A percentile compares a stretch with the other conserved stretches of the same genome.
Conservation (phyloP, 306 rosid genomes). For the Cicer arietinum region DNA sequence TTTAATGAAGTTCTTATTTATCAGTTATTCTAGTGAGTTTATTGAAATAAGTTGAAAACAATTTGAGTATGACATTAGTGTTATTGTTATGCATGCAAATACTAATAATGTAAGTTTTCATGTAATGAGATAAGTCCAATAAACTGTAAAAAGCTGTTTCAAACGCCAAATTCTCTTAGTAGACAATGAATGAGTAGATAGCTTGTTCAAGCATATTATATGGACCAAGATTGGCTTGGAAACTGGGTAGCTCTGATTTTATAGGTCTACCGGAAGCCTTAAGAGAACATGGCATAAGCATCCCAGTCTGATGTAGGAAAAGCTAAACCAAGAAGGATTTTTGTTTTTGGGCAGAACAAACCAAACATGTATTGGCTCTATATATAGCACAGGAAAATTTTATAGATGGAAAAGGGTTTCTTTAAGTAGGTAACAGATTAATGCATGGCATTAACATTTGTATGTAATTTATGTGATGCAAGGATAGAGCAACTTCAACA, state of each 20-base stretch:
- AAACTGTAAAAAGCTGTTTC: not conserved
- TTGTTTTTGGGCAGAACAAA: not conserved
- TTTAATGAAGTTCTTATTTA: not conserved
- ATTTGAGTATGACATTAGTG: not conserved
- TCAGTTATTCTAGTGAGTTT: not conserved
- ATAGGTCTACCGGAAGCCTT: not conserved
- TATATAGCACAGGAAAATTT: not conserved
- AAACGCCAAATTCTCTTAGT: conserved; percentile 14
- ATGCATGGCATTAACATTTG: conserved; percentile 2
- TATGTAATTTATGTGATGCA: conserved; percentile 16
- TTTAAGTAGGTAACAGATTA: conserved; percentile 17
- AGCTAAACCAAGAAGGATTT: not conserved
- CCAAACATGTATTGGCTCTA: conserved; percentile 8
- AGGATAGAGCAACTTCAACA: not conserved
- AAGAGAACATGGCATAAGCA: not conserved
- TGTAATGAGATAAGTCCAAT: conserved; percentile 1
- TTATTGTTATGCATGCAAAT: not conserved
- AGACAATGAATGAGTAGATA: not conserved
- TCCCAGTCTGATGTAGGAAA: conserved; percentile 19
- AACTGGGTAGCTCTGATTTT: not conserved
- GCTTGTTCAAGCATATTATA: conserved; percentile 12
- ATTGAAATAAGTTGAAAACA: conserved; percentile 4
- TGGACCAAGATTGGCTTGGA: not conserved
- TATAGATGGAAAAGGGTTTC: conserved; percentile 6
- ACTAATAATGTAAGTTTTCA: not conserved